phyloP scores from a whole-genome alignment of 164 flowering plant species.

The Litsea cubeba region DNA sequence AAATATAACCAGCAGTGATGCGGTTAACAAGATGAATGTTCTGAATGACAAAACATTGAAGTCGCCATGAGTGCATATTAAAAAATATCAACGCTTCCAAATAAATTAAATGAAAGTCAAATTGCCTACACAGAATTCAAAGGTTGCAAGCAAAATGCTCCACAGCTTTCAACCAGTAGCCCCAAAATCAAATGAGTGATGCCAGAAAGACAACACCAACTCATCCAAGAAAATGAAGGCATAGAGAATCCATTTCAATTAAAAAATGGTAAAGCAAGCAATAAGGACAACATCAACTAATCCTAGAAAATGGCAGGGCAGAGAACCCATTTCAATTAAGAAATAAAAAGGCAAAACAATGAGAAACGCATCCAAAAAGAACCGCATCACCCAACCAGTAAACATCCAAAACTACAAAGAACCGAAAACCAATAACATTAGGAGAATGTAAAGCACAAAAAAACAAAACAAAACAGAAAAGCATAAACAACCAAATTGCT shows the following conservation, averaged over 20 bases:
- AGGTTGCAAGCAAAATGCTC: neutral
- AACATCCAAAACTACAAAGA: constrained; percentile 21
- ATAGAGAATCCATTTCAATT: neutral
- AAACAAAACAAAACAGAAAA: constrained; percentile 21
- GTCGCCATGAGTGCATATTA: too few relatives aligned
- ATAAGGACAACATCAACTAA: neutral
- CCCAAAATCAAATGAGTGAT: neutral
- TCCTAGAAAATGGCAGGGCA: constrained; percentile 2
- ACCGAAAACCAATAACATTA: constrained; percentile 19
- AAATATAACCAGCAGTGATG: too few relatives aligned
- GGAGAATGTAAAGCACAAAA: neutral
- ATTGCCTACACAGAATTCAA: neutral
- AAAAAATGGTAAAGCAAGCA: neutral
- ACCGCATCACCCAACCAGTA: constrained; percentile 23
- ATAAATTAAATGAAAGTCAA: neutral
- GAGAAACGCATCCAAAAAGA: constrained; percentile 17
- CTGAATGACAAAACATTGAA: too few relatives aligned
- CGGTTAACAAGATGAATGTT: too few relatives aligned
- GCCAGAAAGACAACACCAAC: neutral
- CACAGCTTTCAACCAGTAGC: neutral
- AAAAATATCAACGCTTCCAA: neutral
- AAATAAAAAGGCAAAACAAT: neutral
- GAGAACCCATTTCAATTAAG: constrained; percentile 2
- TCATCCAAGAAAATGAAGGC: neutral
- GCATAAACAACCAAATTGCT: constrained; percentile 11